These are phyloP conservation scores for Boletus rufocinnamomeus DNA, from an alignment of 768 basidiomycete genomes.

Conservation along the genomic window DNA sequence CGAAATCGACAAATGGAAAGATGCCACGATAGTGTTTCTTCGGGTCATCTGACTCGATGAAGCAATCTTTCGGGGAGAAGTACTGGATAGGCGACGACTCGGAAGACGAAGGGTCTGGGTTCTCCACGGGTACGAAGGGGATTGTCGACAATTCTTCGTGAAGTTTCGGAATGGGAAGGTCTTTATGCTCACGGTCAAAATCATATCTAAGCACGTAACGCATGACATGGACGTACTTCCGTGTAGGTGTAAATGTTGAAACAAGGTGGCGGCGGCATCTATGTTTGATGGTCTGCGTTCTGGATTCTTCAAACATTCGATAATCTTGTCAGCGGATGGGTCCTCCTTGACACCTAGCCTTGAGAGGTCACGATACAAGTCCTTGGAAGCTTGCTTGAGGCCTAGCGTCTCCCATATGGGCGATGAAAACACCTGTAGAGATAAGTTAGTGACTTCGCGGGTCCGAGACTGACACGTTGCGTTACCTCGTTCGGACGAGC, in stretches of 20 bases:
- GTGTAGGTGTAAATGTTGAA: constrained; percentile 6
- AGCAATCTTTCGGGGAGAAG: constrained; percentile 16
- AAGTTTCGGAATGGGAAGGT: constrained; percentile 5
- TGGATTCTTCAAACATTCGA: constrained; percentile 4
- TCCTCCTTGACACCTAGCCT: constrained; percentile 16
- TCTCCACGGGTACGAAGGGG: constrained; percentile 15
- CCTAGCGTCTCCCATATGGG: constrained; percentile 10
- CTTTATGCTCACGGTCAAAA: constrained; percentile 7
- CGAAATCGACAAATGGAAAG: constrained; percentile 20
- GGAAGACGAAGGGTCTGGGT: background rate
- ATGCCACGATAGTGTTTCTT: constrained; percentile 8
- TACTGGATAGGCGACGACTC: background rate
- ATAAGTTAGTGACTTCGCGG: background rate
- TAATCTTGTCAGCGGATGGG: constrained; percentile 1
- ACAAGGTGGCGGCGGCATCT: constrained; percentile 5
- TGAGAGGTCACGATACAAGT: constrained; percentile 2
- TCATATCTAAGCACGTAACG: background rate
- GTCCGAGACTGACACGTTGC: background rate
- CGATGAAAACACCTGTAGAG: constrained; percentile 10
- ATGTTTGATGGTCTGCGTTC: constrained; percentile 1
- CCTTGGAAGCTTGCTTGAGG: constrained; percentile 9
- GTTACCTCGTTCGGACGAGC: constrained; percentile 14
- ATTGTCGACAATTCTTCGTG: constrained; percentile 11
- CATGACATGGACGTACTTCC: constrained; percentile 10
- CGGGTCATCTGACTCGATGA: constrained; percentile 5